Base-by-base conservation (phyloP, 176 grass and related monocot species). In the Phoenix dactylifera region DNA sequence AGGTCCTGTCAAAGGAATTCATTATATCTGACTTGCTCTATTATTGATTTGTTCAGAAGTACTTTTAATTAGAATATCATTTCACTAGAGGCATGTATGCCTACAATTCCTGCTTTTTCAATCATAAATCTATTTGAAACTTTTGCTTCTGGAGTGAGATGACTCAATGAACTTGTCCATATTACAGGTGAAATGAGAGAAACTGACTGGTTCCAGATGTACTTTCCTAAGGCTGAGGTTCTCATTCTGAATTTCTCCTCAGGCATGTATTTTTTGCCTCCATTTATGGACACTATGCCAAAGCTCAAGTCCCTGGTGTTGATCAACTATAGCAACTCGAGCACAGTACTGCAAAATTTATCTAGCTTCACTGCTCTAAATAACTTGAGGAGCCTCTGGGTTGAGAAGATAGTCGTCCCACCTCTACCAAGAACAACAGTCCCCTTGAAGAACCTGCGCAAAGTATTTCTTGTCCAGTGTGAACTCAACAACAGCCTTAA, bases 221-320 rank as follows among this genome's bases (percentile, higher is more conserved):
- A 74, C 71, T 93, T 98, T 67, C 88, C 88, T 24, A 89, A 98
- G 61, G 85, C 94, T 24, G 94, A 98, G 73, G 94, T 98, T 58
- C 88, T 98, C 6, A 81, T 98, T 79, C 82, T 98, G 67, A 98
- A 83, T 74, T 92, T 92, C 16, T 50, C 94, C 48, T 88, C 94
- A 7, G 80, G 51, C 53, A 58, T 67, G 15, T 98, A 92, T 76
- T 89, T 71, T 55, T 81, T 98, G 44, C 94, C 94, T 15, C 67
- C 84, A 2, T 93, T 98, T 74, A 83, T 98, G 0, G 16, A 70
- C 20, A 76, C 74, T 3, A 98, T 98, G 94, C 84, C 86, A 57
- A 98, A 93, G 72, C 79, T 98, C 55, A 98, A 89, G 65, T 74
- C 76, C 22, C 69, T 98, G 61, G 81, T 98, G 19, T 60, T 98